Evolutionary conservation across 1,284 basidiomycete species (phyloP).

Genomic region (Tilletia horrida): DNA sequence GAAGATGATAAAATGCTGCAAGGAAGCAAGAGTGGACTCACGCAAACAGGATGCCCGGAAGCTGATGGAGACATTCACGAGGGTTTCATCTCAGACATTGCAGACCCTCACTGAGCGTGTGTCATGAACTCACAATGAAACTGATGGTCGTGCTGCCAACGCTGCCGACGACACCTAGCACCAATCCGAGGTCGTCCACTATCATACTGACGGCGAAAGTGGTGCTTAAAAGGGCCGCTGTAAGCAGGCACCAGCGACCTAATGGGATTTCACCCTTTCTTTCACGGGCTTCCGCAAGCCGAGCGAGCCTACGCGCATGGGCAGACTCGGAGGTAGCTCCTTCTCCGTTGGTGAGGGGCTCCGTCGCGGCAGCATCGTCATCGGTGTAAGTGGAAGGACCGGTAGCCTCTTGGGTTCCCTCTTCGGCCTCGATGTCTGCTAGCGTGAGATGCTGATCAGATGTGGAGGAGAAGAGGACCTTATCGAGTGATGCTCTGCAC

Average conservation of each 20-base stretch:
- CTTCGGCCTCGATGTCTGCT: constrained; percentile 23
- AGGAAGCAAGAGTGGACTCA: constrained; percentile 26
- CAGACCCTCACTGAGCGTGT: neutral
- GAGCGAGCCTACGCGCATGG: neutral
- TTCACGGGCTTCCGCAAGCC: neutral
- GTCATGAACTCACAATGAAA: constrained; percentile 65
- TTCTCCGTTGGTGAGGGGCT: neutral
- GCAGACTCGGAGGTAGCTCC: neutral
- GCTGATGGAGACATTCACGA: neutral
- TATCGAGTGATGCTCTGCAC: constrained; percentile 86
- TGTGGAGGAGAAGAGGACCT: constrained; percentile 63
- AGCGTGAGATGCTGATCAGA: constrained; percentile 18
- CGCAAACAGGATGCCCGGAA: constrained; percentile 65
- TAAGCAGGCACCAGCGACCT: constrained; percentile 36
- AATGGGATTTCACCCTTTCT: constrained; percentile 23
- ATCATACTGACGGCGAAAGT: constrained; percentile 43
- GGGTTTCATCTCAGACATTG: neutral
- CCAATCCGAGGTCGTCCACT: constrained; percentile 51
- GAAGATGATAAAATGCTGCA: neutral
- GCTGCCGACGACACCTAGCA: constrained; percentile 82
- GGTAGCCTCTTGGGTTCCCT: constrained; percentile 16
- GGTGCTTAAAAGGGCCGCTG: constrained; percentile 39
- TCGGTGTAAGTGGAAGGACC: neutral
- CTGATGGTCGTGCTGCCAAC: constrained; percentile 94
- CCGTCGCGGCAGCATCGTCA: neutral